These are phyloP conservation scores for Boletales sp. DNA, from an alignment of 768 basidiomycete genomes.

Conservation along the genomic window DNA sequence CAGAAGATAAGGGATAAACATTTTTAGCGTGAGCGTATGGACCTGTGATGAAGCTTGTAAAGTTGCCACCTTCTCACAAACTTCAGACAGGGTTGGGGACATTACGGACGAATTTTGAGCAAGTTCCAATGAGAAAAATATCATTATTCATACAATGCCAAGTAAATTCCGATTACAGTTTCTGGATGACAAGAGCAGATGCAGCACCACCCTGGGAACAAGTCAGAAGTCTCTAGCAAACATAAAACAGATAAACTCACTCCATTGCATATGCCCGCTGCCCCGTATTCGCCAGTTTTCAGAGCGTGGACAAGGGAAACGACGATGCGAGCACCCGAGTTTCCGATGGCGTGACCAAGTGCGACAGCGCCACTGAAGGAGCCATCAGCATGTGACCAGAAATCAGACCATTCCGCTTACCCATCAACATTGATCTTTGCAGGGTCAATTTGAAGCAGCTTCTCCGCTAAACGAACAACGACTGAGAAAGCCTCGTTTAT, in stretches of 20 bases:
- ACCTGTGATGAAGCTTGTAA: not conserved
- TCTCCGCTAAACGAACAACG: slow-evolving; percentile 87
- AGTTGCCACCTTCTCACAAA: slow-evolving; percentile 13
- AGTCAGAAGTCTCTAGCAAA: slow-evolving; percentile 12
- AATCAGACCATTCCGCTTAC: slow-evolving; percentile 39
- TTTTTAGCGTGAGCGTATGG: slow-evolving; percentile 9
- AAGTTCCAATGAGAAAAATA: slow-evolving; percentile 7
- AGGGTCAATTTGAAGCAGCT: slow-evolving; percentile 78
- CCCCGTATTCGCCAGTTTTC: slow-evolving; percentile 89
- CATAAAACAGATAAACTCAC: slow-evolving; percentile 45
- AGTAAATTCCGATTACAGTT: slow-evolving; percentile 48
- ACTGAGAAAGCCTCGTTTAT: slow-evolving; percentile 98
- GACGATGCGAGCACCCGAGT: slow-evolving; percentile 91
- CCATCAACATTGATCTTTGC: slow-evolving; percentile 89
- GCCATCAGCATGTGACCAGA: slow-evolving; percentile 4
- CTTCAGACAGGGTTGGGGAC: slow-evolving; percentile 4
- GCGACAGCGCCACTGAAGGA: slow-evolving; percentile 86
- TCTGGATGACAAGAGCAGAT: slow-evolving; percentile 87
- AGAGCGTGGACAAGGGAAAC: slow-evolving; percentile 92
- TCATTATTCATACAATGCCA: slow-evolving; percentile 17
- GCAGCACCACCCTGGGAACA: slow-evolving; percentile 79
- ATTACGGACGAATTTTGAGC: slow-evolving; percentile 1
- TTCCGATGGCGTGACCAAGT: slow-evolving; percentile 94
- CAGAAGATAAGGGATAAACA: slow-evolving; percentile 17
- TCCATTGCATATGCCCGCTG: slow-evolving; percentile 96